Conservation (phyloP, 2,329 filamentous ascomycete species). For the Aspergillus bombycis region DNA sequence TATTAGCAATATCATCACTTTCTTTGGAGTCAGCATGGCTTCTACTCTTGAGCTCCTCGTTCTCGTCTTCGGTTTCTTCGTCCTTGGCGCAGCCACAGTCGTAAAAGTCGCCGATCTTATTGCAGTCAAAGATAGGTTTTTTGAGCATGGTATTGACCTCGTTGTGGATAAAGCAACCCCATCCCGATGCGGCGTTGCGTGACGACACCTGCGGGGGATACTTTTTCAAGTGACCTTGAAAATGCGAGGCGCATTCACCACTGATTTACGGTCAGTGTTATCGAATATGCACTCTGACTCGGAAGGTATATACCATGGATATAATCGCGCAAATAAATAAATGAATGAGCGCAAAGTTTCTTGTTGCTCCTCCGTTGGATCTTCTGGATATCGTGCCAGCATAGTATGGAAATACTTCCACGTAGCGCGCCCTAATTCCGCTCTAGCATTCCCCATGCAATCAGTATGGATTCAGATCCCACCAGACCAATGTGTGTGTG, state of each 20-base stretch:
- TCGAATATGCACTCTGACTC: background rate
- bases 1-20: constrained; percentile 15
- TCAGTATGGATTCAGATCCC: constrained; percentile 6
- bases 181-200: constrained; percentile 63
- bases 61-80: constrained; percentile 35
- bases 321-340: constrained; percentile 66
- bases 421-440: constrained; percentile 65
- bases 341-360: constrained; percentile 63
- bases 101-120: constrained; percentile 67
- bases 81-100: constrained; percentile 67
- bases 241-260: constrained; percentile 68
- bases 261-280: constrained; percentile 34
- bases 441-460: constrained; percentile 41
- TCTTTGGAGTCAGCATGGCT: constrained; percentile 11
- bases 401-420: constrained; percentile 71
- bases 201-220: constrained; percentile 68
- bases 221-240: constrained; percentile 62
- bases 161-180: constrained; percentile 70
- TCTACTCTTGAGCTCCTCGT: constrained; percentile 2
- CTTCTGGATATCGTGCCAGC: constrained; percentile 67
- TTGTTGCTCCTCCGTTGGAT: constrained; percentile 63
- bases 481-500: background rate
- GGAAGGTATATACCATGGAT: constrained; percentile 58
- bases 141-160: constrained; percentile 65
- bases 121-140: constrained; percentile 66